These are phyloP conservation scores for Myxozyma sirexii DNA, from an alignment of 805 yeast species.

Conservation along the genomic window DNA sequence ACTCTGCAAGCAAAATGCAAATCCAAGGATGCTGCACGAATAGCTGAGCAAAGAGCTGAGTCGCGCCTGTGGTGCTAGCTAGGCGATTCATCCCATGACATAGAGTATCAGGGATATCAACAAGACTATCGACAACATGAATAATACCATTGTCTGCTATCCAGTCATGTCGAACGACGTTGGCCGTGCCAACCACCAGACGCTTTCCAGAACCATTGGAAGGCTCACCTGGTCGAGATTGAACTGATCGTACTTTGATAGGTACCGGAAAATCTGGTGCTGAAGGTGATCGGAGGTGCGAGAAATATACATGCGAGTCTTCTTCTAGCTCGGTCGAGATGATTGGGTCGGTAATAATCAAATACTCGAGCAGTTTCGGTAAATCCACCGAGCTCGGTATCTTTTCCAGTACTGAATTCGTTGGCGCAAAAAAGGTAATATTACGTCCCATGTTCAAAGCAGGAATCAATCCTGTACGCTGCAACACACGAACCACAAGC, in stretches of 20 bases:
- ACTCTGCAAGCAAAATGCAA: conserved; percentile 16
- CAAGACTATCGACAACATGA: conserved; percentile 34
- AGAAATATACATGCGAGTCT: conserved; percentile 24
- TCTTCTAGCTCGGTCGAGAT: conserved; percentile 15
- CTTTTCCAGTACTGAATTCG: conserved; percentile 21
- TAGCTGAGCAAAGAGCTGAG: conserved; percentile 11
- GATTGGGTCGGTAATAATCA: conserved; percentile 24
- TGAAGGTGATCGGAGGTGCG: conserved; percentile 24
- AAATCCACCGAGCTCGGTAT: conserved; percentile 18
- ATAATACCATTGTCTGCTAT: conserved; percentile 36
- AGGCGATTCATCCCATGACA: conserved; percentile 19
- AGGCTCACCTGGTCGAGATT: conserved; percentile 1
- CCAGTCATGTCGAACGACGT: conserved; percentile 35
- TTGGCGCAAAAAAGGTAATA: conserved; percentile 31
- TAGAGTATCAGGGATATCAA: conserved; percentile 28
- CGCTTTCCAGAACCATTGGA: conserved; percentile 15
- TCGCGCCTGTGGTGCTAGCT: not conserved
- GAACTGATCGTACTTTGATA: conserved; percentile 15
- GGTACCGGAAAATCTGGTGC: conserved; percentile 32
- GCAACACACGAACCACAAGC: conserved; percentile 25
- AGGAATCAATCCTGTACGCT: conserved; percentile 32
- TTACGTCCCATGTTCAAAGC: conserved; percentile 29
- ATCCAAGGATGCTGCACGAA: conserved; percentile 21
- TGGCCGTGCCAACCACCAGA: conserved; percentile 24
- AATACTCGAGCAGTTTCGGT: conserved; percentile 21